A percentile compares a stretch with the other conserved stretches of the same genome.
Evolutionary conservation across 1,284 basidiomycete species (phyloP).

Genomic region (Singerocomus inundabilis): DNA sequence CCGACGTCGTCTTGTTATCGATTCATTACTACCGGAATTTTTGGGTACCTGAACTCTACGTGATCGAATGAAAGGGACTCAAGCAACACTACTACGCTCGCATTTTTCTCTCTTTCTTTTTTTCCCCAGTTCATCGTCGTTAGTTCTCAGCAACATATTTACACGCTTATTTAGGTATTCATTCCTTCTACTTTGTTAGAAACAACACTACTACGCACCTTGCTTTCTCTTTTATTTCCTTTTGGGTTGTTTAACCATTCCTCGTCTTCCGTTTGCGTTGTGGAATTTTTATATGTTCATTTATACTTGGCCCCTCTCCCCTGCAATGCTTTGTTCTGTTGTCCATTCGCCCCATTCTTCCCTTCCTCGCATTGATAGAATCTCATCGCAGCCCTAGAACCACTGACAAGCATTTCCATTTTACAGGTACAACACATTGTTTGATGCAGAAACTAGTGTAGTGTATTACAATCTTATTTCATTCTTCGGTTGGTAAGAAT

Average conservation of each 20-base stretch:
- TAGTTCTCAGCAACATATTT: no score
- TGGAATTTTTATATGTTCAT: slow-evolving; percentile 5
- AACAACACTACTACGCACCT: no score
- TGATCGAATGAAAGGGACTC: slow-evolving; percentile 25
- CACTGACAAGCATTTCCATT: not conserved
- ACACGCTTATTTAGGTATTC: no score
- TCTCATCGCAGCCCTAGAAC: not conserved
- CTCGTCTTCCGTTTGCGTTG: not conserved
- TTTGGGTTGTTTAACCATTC: no score
- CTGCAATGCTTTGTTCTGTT: not conserved
- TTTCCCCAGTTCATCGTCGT: no score
- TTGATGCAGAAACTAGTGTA: not conserved
- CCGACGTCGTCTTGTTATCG: slow-evolving; percentile 27
- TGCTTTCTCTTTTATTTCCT: not conserved
- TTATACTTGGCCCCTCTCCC: not conserved
- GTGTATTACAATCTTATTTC: not conserved
- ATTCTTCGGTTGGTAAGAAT: not conserved
- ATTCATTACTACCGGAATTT: slow-evolving; percentile 28
- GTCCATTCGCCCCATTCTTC: not conserved
- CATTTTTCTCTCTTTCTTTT: no score
- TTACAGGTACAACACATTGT: not conserved
- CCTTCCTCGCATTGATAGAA: slow-evolving; percentile 2
- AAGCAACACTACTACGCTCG: no score
- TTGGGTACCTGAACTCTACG: slow-evolving; percentile 34
- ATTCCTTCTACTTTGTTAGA: no score